phyloP scores from a whole-genome alignment of 2,329 filamentous ascomycete genomes.

The Fusarium tuaranense region DNA sequence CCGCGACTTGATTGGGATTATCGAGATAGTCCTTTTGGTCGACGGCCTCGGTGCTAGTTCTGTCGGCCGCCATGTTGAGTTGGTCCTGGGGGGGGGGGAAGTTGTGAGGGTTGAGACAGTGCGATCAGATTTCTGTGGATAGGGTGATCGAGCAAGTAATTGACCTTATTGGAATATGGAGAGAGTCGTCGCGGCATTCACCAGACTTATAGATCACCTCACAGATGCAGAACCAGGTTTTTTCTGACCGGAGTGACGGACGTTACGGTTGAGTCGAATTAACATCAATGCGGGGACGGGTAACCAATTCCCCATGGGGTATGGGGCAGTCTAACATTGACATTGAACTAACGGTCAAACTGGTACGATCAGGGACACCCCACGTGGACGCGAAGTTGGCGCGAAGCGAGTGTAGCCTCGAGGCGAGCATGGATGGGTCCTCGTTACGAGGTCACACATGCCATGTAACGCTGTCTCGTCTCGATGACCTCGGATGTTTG shows the following conservation, averaged over 20 bases:
- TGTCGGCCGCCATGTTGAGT: not conserved
- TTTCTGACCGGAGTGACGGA: not conserved
- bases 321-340: not conserved
- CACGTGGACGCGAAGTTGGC: not conserved
- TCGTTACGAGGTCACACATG: not conserved
- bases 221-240: not conserved
- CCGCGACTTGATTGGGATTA: conserved; percentile 32
- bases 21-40: not conserved
- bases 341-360: not conserved
- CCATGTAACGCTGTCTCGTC: not conserved
- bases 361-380: not conserved
- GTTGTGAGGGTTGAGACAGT: not conserved
- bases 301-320: not conserved
- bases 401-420: not conserved
- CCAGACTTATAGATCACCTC: not conserved
- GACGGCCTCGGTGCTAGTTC: not conserved
- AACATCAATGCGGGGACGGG: not conserved
- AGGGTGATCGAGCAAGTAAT: not conserved
- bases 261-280: not conserved
- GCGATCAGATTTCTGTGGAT: not conserved
- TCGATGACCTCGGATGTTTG: not conserved
- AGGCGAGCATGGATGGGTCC: not conserved
- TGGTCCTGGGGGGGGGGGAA: too few relatives aligned
- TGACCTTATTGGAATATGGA: not conserved
- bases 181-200: not conserved